Evolutionary conservation across 2,329 filamentous ascomycete genomes (phyloP).

Genomic region (Ustulina deusta): DNA sequence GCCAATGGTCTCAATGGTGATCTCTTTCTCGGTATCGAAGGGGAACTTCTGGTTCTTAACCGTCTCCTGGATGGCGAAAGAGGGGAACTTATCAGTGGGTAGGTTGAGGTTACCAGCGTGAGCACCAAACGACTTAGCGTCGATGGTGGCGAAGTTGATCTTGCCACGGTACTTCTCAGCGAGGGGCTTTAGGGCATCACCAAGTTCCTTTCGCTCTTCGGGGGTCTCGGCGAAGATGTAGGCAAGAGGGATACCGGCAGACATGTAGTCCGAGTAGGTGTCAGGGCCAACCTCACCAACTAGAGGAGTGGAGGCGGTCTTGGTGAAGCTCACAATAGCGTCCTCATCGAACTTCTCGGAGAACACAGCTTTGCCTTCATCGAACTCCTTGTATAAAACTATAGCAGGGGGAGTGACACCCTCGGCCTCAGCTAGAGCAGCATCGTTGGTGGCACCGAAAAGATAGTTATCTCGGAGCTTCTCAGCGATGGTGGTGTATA

Average conservation of each 20-base stretch:
- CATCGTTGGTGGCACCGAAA: conserved; percentile 89
- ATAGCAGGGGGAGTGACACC: conserved; percentile 87
- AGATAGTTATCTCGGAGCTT: conserved; percentile 89
- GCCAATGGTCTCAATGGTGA: conserved; percentile 77
- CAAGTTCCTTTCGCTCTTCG: conserved; percentile 87
- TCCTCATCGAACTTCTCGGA: conserved; percentile 84
- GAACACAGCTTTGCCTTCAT: conserved; percentile 93
- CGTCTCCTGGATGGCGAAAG: conserved; percentile 97
- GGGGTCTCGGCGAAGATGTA: conserved; percentile 96
- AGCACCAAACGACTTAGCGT: conserved; percentile 92
- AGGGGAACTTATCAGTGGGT: conserved; percentile 92
- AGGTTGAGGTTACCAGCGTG: conserved; percentile 98
- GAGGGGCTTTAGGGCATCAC: conserved; percentile 82
- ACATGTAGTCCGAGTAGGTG: conserved; percentile 96
- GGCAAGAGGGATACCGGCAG: conserved; percentile 88
- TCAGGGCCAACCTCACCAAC: conserved; percentile 97
- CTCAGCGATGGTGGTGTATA: conserved; percentile 79
- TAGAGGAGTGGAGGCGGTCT: conserved; percentile 86
- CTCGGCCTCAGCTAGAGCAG: conserved; percentile 86
- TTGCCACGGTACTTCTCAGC: conserved; percentile 93
- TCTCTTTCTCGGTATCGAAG: conserved; percentile 84
- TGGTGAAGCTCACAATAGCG: conserved; percentile 84
- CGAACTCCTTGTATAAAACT: conserved; percentile 97
- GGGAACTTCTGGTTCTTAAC: conserved; percentile 98
- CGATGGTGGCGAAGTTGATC: conserved; percentile 98